A percentile compares a stretch with the other conserved stretches of the same genome.
Conservation (phyloP, 805 yeast genomes). For the Metschnikowia drakensbergensis region DNA sequence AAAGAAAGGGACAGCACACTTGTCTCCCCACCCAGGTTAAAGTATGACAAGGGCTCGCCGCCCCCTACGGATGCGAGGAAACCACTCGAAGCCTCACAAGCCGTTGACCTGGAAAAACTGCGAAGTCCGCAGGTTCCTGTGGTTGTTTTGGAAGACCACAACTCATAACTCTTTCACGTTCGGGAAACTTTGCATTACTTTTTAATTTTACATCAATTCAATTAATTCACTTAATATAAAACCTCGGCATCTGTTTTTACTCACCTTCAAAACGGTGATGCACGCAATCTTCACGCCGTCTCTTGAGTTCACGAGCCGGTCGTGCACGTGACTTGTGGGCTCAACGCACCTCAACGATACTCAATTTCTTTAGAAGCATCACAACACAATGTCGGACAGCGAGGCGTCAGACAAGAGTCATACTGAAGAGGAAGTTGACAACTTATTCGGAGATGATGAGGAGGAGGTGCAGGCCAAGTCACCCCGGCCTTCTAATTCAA, state of each 20-base stretch:
- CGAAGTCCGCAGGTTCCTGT: conserved; percentile 6
- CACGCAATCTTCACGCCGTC: too few species aligned
- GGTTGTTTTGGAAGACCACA: conserved; percentile 7
- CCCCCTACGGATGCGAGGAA: not conserved
- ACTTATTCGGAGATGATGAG: conserved; percentile 34
- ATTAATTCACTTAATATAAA: not conserved
- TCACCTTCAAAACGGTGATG: too few species aligned
- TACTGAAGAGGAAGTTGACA: conserved; percentile 28
- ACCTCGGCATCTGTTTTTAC: too few species aligned
- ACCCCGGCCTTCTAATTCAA: conserved; percentile 9
- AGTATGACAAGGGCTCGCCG: not conserved
- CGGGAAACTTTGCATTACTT: not conserved
- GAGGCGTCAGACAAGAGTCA: conserved; percentile 18
- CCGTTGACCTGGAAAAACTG: not conserved
- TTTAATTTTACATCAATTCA: not conserved
- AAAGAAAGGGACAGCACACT: not conserved
- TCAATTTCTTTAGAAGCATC: not conserved
- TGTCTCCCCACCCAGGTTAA: not conserved
- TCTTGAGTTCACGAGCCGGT: not conserved
- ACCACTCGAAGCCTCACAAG: not conserved
- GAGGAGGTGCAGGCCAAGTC: conserved; percentile 16
- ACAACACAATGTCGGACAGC: conserved; percentile 24
- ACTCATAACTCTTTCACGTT: not conserved
- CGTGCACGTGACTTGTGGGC: conserved; percentile 11
- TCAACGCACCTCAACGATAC: conserved; percentile 1